phyloP scores from a whole-genome alignment of 2,329 filamentous ascomycete genomes.

The Aphanoascus verrucosus region DNA sequence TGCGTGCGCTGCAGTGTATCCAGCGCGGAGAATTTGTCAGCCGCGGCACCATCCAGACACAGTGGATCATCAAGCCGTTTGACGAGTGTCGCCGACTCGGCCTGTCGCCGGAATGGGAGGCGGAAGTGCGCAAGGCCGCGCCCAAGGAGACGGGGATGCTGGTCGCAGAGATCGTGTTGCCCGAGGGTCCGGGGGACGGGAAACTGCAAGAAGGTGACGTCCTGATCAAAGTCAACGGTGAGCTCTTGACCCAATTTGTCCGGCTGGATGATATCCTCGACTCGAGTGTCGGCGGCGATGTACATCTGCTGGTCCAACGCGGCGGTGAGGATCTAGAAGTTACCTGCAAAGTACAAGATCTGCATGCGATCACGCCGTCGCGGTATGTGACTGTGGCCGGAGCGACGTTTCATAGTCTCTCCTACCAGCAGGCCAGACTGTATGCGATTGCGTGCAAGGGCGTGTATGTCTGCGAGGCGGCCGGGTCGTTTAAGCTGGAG shows the following conservation, averaged over 20 bases:
- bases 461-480: conserved; percentile 89
- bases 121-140: conserved; percentile 67
- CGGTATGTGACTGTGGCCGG: conserved; percentile 91
- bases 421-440: conserved; percentile 92
- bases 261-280: conserved; percentile 85
- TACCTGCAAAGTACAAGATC: conserved; percentile 72
- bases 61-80: conserved; percentile 94
- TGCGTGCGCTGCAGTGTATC: conserved; percentile 77
- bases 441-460: conserved; percentile 88
- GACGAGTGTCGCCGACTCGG: conserved; percentile 90
- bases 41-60: conserved; percentile 95
- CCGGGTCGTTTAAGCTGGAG: conserved; percentile 90
- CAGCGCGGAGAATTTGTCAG: conserved; percentile 63
- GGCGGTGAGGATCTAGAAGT: conserved; percentile 81
- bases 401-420: conserved; percentile 88
- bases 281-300: conserved; percentile 64
- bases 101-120: conserved; percentile 75
- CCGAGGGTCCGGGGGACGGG: conserved; percentile 72
- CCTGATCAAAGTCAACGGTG: conserved; percentile 81
- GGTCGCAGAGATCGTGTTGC: conserved; percentile 88
- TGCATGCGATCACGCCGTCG: conserved; percentile 91
- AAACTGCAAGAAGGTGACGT: conserved; percentile 94
- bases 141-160: conserved; percentile 95
- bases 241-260: conserved; percentile 87
- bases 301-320: conserved; percentile 73